Evolutionary conservation across 129 eudicot species (phyloP).

Genomic region (Silybum marianum): DNA sequence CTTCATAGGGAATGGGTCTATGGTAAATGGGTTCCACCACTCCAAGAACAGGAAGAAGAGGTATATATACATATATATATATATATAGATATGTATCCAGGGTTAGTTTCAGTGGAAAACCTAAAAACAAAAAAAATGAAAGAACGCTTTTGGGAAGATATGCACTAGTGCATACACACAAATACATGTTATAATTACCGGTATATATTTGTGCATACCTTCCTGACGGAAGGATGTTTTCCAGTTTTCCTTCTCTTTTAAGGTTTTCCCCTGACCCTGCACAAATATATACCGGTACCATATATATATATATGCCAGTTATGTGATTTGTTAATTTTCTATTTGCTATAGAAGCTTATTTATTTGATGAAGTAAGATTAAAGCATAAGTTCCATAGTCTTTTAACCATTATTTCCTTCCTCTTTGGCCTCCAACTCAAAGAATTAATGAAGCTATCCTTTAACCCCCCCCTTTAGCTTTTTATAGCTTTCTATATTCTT

Average conservation of each 20-base stretch:
- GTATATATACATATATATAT: neutral
- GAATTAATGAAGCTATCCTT: neutral
- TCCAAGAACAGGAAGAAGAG: conserved; percentile 36
- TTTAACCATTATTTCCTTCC: neutral
- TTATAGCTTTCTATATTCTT: neutral
- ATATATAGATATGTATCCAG: neutral
- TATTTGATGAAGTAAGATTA: neutral
- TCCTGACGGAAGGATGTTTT: no score
- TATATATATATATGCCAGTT: neutral
- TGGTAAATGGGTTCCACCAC: conserved; percentile 69
- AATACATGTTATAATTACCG: no score
- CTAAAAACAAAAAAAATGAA: no score
- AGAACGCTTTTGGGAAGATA: no score
- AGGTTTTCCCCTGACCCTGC: no score
- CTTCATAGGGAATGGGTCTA: conserved; percentile 75
- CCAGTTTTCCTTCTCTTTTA: no score
- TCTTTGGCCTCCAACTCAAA: neutral
- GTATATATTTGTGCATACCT: no score
- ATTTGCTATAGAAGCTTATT: neutral
- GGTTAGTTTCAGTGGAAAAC: no score
- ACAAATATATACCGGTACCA: no score
- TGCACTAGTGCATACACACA: no score
- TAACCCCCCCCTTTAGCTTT: neutral
- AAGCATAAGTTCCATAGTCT: neutral
- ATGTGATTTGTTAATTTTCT: neutral